These are phyloP conservation scores for Huntiella decipiens DNA, from an alignment of 2,329 filamentous ascomycete species.

Conservation along the genomic window DNA sequence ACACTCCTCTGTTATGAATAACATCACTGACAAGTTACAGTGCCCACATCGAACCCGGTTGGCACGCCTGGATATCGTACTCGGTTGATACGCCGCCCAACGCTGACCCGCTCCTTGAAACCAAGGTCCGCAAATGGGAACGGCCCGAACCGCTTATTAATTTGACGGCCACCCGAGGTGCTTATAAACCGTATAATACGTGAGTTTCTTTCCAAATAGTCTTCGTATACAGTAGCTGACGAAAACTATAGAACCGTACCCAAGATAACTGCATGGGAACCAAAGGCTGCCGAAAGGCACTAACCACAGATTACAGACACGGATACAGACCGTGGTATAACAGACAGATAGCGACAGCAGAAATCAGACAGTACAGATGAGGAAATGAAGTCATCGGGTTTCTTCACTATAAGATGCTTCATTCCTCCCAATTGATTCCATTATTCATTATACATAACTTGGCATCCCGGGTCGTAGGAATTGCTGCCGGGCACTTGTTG, in stretches of 20 bases:
- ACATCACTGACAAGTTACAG: conserved; percentile 2
- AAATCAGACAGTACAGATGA: too few species aligned
- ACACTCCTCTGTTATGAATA: background rate
- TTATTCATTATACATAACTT: too few species aligned
- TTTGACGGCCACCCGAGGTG: conserved; percentile 54
- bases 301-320: conserved; percentile 5
- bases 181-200: conserved; percentile 92
- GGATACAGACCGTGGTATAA: conserved; percentile 1
- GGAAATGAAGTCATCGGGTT: too few species aligned
- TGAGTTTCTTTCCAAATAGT: conserved; percentile 29
- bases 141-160: conserved; percentile 51
- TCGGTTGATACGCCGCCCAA: conserved; percentile 70
- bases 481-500: too few species aligned
- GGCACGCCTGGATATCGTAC: conserved; percentile 98
- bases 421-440: too few species aligned
- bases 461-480: too few species aligned
- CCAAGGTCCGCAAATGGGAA: conserved; percentile 57
- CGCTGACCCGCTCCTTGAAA: conserved; percentile 52
- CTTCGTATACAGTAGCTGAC: background rate
- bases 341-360: background rate
- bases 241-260: conserved; percentile 26
- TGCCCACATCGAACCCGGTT: conserved; percentile 79
- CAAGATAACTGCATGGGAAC: conserved; percentile 35
- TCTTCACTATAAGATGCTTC: too few species aligned
- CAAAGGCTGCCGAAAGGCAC: conserved; percentile 17